A percentile compares a stretch with the other conserved stretches of the same genome.
Conservation (phyloP, 2,329 filamentous ascomycete species). For the Neonectria faginata region DNA sequence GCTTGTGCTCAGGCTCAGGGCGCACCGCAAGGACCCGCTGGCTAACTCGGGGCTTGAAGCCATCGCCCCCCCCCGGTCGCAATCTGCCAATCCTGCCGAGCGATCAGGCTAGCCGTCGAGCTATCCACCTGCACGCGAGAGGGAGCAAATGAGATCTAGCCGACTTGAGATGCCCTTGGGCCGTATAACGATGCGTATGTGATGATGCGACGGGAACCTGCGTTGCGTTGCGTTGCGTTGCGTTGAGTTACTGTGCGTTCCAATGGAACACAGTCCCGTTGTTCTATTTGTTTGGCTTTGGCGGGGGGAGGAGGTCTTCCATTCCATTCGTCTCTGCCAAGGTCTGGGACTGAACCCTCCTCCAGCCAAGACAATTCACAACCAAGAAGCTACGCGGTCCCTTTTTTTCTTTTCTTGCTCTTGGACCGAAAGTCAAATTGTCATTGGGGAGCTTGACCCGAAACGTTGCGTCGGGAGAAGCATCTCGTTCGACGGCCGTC, state of each 20-base stretch:
- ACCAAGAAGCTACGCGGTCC: background rate
- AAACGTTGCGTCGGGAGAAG: background rate
- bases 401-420: background rate
- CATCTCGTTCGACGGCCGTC: background rate
- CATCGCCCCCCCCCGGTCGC: slow-evolving; percentile 24
- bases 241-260: background rate
- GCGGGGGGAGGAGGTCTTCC: background rate
- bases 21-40: slow-evolving; percentile 1
- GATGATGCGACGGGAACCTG: background rate
- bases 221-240: background rate
- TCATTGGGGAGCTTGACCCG: background rate
- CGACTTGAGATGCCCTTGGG: slow-evolving; percentile 19
- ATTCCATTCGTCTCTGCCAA: background rate
- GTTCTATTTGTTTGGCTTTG: background rate
- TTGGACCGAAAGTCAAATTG: slow-evolving; percentile 6
- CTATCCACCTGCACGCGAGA: slow-evolving; percentile 45
- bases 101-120: slow-evolving; percentile 44
- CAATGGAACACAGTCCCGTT: background rate
- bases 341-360: background rate
- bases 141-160: slow-evolving; percentile 44
- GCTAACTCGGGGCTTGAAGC: no score
- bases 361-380: background rate
- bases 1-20: background rate
- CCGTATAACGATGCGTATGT: background rate
- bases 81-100: slow-evolving; percentile 47